phyloP scores from a whole-genome alignment of 2,329 filamentous ascomycete species.

The Ophiosphaerella narmari region DNA sequence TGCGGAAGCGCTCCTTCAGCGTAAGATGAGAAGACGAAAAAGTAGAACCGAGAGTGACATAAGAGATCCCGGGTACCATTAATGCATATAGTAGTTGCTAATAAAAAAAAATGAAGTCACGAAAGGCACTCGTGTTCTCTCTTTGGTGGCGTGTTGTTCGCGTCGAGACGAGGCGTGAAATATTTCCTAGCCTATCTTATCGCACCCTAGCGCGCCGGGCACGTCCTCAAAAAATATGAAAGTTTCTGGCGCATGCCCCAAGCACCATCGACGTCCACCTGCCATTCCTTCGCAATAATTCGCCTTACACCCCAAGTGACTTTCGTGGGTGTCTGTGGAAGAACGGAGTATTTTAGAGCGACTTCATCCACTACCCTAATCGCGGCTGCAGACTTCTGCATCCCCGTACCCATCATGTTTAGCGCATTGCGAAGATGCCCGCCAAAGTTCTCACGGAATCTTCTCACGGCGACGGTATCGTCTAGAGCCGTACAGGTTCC shows the following conservation, averaged over 20 bases:
- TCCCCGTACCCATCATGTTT: constrained; percentile 47
- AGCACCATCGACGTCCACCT: constrained; percentile 9
- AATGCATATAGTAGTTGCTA: background rate
- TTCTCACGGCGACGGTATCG: constrained; percentile 30
- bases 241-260: constrained; percentile 25
- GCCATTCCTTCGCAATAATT: constrained; percentile 17
- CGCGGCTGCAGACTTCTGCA: constrained; percentile 2
- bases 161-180: too few relatives aligned
- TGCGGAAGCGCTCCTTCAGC: constrained; percentile 55
- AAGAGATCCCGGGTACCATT: background rate
- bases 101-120: background rate
- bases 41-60: background rate
- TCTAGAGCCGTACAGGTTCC: constrained; percentile 31
- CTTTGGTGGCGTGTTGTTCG: too few relatives aligned
- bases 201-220: constrained; percentile 19
- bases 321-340: background rate
- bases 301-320: constrained; percentile 13
- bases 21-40: constrained; percentile 41
- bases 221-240: constrained; percentile 27
- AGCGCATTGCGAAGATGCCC: constrained; percentile 48
- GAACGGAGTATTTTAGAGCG: background rate
- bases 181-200: constrained; percentile 22
- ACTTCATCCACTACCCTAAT: background rate
- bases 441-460: constrained; percentile 41
- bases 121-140: background rate